These are phyloP conservation scores for Zychaea mexicana DNA, from an alignment of 371 early-diverging fungal species.

Conservation along the genomic window DNA sequence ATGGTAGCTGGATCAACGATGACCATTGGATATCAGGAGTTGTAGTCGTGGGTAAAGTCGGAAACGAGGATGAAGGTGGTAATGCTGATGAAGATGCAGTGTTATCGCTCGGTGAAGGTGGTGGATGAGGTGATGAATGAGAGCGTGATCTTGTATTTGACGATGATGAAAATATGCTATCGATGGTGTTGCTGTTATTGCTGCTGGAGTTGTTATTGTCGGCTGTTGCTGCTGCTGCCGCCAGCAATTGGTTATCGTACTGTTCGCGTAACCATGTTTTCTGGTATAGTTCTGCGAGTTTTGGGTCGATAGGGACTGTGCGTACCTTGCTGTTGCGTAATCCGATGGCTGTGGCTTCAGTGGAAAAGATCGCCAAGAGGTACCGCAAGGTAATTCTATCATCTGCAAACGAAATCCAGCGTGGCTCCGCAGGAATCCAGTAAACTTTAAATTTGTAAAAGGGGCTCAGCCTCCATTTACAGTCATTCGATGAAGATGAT, in stretches of 20 bases:
- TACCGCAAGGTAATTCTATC: conserved; percentile 40
- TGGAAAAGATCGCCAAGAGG: conserved; percentile 37
- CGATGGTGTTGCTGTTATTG: neutral
- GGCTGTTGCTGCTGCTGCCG: neutral
- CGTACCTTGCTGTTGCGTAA: conserved; percentile 39
- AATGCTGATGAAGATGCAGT: neutral
- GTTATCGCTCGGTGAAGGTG: neutral
- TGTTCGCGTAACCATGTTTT: conserved; percentile 25
- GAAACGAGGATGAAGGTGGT: conserved; percentile 10
- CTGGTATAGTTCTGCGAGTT: conserved; percentile 29
- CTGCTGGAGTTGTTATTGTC: neutral
- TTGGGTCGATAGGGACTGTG: conserved; percentile 31
- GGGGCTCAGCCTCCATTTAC: conserved; percentile 14
- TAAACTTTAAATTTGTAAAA: conserved; percentile 39
- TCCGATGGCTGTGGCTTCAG: conserved; percentile 44
- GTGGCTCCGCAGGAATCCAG: conserved; percentile 48
- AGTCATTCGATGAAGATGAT: neutral
- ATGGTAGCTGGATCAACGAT: conserved; percentile 44
- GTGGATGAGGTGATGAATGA: conserved; percentile 8
- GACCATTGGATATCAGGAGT: conserved; percentile 40
- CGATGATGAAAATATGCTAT: neutral
- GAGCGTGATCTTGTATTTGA: neutral
- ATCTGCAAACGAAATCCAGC: conserved; percentile 43
- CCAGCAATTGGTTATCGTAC: conserved; percentile 21
- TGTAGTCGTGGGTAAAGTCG: conserved; percentile 2